phyloP scores from a whole-genome alignment of 2,329 filamentous ascomycete genomes.

The Diplodia sapinea region DNA sequence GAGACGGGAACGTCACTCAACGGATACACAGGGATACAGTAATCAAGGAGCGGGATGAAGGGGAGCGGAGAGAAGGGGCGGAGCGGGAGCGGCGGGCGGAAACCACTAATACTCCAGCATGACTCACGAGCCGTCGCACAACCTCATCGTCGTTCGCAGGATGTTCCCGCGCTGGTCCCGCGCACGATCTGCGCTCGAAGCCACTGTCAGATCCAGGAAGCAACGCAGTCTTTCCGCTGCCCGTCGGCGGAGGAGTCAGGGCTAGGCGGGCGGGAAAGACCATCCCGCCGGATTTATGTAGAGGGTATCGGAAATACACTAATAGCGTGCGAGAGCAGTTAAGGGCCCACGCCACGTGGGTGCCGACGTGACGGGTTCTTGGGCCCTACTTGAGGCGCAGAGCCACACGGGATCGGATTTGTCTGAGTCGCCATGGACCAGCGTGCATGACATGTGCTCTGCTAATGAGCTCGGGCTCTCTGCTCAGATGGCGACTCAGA shows the following conservation, averaged over 20 bases:
- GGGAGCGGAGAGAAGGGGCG: slow-evolving; percentile 23
- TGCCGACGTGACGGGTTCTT: not conserved
- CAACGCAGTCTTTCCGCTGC: not conserved
- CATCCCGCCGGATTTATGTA: not conserved
- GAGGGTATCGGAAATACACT: not conserved
- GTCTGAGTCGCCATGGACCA: slow-evolving; percentile 1
- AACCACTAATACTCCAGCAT: not conserved
- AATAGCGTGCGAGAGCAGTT: not conserved
- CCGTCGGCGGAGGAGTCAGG: slow-evolving; percentile 1
- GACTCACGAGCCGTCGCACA: not conserved
- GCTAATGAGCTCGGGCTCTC: not conserved
- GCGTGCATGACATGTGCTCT: not conserved
- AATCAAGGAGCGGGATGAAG: not conserved
- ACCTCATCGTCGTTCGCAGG: not conserved
- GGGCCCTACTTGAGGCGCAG: slow-evolving; percentile 1
- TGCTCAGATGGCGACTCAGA: slow-evolving; percentile 9
- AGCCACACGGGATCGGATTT: not conserved
- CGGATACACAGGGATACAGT: not conserved
- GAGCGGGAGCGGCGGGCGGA: slow-evolving; percentile 14
- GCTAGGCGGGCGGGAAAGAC: not conserved
- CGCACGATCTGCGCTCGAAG: too few species aligned
- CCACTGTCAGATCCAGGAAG: too few species aligned
- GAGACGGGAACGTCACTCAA: not conserved
- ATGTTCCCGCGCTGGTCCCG: too few species aligned
- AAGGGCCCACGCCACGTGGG: slow-evolving; percentile 7